Conservation (phyloP, 208 protist genomes). For the Acanthamoeba culbertsoni region DNA sequence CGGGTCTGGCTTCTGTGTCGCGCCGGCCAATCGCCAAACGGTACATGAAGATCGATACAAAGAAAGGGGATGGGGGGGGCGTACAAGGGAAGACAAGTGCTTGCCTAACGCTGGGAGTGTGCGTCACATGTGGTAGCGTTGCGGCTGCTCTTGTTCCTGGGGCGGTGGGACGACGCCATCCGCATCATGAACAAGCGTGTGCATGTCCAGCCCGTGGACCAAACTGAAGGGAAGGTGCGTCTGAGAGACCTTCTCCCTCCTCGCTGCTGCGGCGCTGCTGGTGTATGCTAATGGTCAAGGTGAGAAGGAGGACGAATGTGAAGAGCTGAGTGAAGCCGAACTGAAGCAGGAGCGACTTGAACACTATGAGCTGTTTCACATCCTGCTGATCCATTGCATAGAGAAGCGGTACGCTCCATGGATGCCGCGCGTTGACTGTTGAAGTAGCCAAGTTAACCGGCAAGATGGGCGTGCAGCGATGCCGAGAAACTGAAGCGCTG, state of each 20-base stretch:
- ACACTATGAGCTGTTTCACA: slow-evolving; percentile 49
- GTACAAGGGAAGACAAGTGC: no score
- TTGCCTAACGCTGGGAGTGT: no score
- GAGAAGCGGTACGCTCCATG: slow-evolving; percentile 1
- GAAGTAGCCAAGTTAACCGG: not conserved
- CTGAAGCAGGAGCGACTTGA: not conserved
- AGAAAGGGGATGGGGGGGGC: no score
- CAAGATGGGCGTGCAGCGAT: not conserved
- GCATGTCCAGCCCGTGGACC: not conserved
- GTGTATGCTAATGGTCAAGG: not conserved
- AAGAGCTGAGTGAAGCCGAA: not conserved
- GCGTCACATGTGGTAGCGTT: no score
- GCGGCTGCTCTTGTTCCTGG: not conserved
- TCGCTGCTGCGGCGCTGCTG: not conserved
- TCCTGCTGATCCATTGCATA: slow-evolving; percentile 18
- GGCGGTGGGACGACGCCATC: not conserved
- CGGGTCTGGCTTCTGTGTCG: slow-evolving; percentile 24
- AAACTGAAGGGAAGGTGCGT: not conserved
- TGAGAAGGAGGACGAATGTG: not conserved
- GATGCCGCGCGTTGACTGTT: not conserved
- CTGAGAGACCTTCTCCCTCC: not conserved
- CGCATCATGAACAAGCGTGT: slow-evolving; percentile 35
- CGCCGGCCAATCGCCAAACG: not conserved
- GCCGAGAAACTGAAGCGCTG: not conserved
- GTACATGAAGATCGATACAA: no score